phyloP scores from a whole-genome alignment of 805 yeast genomes.

The Candida gorgasii region DNA sequence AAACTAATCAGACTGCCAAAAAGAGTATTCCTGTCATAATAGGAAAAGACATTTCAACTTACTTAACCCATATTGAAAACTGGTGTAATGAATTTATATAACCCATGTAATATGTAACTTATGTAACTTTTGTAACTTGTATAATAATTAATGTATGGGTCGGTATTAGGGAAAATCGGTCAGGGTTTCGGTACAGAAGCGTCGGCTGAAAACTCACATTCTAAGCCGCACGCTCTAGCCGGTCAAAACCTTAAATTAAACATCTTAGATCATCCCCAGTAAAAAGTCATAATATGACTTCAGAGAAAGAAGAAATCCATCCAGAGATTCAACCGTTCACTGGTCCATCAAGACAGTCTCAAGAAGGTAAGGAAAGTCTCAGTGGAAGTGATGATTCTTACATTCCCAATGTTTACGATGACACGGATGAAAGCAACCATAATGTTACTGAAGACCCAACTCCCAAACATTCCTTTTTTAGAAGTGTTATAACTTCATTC shows the following conservation, averaged over 20 bases:
- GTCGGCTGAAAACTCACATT: too few species aligned
- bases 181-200: too few species aligned
- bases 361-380: background rate
- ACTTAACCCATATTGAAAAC: background rate
- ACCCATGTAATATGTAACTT: background rate
- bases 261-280: too few species aligned
- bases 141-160: background rate
- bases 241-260: background rate
- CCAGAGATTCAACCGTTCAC: background rate
- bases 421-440: background rate
- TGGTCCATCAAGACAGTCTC: background rate
- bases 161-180: too few species aligned
- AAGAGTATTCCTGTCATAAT: slow-evolving; percentile 35
- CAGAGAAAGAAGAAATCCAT: background rate
- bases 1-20: slow-evolving; percentile 31
- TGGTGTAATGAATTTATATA: slow-evolving; percentile 3
- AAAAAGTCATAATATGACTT: too few species aligned
- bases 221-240: background rate
- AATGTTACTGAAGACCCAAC: slow-evolving; percentile 10
- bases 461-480: slow-evolving; percentile 16
- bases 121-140: background rate
- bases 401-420: slow-evolving; percentile 7
- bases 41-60: slow-evolving; percentile 19
- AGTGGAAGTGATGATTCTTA: background rate
- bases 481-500: slow-evolving; percentile 11